Conservation (phyloP, 352 stramenopile genomes). For the Pythium guiyangense region DNA sequence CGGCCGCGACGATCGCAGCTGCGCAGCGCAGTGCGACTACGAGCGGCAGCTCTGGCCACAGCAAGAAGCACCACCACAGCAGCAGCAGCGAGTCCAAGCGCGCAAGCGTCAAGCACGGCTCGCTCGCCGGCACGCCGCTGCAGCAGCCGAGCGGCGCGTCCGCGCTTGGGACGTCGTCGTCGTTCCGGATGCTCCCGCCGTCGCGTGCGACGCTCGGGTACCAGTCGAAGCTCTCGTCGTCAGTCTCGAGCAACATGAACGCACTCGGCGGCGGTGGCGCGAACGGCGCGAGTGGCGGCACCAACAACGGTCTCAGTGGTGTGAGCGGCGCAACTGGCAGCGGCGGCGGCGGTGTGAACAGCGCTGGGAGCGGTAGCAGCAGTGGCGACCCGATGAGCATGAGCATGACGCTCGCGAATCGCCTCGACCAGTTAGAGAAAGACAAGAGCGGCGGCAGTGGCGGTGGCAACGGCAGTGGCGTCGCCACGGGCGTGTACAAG, state of each 20-base stretch:
- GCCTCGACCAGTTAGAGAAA: conserved; percentile 73
- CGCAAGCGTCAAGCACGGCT: conserved; percentile 8
- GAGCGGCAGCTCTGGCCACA: not conserved
- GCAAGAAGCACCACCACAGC: conserved; percentile 13
- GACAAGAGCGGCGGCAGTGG: conserved; percentile 28
- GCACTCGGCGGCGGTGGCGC: conserved; percentile 16
- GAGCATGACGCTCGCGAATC: conserved; percentile 50
- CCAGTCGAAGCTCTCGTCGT: conserved; percentile 21
- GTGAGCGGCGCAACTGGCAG: conserved; percentile 2
- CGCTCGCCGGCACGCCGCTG: conserved; percentile 8
- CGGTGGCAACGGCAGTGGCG: not conserved
- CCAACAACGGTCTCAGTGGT: conserved; percentile 1
- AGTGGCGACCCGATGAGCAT: conserved; percentile 9
- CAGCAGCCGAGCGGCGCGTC: conserved; percentile 4
- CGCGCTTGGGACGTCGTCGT: conserved; percentile 3
- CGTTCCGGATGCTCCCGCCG: conserved; percentile 13
- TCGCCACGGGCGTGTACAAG: conserved; percentile 13
- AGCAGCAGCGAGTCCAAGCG: conserved; percentile 5
- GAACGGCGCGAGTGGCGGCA: conserved; percentile 2
- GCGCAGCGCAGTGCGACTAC: conserved; percentile 7
- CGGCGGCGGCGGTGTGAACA: conserved; percentile 10
- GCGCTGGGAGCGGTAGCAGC: conserved; percentile 16
- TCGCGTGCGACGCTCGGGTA: conserved; percentile 20
- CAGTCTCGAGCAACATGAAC: conserved; percentile 23
- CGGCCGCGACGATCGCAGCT: conserved; percentile 2